Base-by-base conservation (phyloP, 306 rosid species). In the Fagus crenata region DNA sequence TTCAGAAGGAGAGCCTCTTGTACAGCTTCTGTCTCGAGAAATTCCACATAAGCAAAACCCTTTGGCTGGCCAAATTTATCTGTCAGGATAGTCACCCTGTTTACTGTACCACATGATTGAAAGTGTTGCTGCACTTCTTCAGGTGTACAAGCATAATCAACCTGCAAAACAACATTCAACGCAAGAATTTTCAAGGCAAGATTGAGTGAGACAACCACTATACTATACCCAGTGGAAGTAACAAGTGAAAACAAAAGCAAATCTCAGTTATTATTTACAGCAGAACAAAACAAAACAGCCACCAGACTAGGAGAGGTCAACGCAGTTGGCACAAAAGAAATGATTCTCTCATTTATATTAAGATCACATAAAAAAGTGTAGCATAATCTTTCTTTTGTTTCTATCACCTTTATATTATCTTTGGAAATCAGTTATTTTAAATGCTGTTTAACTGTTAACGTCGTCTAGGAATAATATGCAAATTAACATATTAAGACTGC, bases 61-160 rank as follows among this genome's bases (percentile, higher is more conserved):
- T 92, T 92, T 31, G 97, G 98, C 75, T 95, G 95, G 71, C 97
- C 96, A 79, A 83, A 88, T 83, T 94, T 94, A 83, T 94, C 98
- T 2, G 96, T 92, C 81, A 92, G 85, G 79, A 90, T 94, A 33
- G 97, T 92, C 78, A 92, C 96, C 80, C 97, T 85, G 86, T 94
- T 94, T 68, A 92, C 96, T 2, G 96, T 94, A 51, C 97, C 98
- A 63, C 97, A 92, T 72, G 97, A 92, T 77, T 94, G 96, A 81
- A 92, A 92, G 87, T 92, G 98, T 85, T 89, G 95, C 86, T 94
- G 96, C 84, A 92, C 98, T 89, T 95, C 98, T 85, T 95, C 97
- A 82, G 98, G 98, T 4, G 98, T 92, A 87, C 98, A 94, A 49
- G 96, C 94, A 84, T 90, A 92, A 84, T 92, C 98, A 79, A 92